A percentile compares a stretch with the other conserved stretches of the same genome.
These are phyloP conservation scores for Thalassiosira allenii DNA, from an alignment of 352 stramenopile genomes.

Conservation along the genomic window DNA sequence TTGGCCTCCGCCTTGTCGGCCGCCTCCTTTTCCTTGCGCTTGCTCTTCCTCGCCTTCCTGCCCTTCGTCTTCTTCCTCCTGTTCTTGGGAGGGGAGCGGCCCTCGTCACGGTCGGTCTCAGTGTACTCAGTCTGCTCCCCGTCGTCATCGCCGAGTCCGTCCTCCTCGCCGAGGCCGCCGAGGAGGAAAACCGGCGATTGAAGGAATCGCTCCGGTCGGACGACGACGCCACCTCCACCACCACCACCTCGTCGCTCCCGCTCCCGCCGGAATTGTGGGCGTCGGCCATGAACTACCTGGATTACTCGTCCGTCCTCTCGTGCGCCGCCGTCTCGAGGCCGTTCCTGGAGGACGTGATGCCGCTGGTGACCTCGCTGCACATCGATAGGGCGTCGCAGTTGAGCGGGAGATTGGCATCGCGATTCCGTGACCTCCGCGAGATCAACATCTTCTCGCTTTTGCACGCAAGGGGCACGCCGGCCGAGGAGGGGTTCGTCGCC, in stretches of 20 bases:
- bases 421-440: constrained; percentile 25
- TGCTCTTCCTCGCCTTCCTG: neutral
- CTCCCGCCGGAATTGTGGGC: constrained; percentile 24
- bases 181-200: no score
- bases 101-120: no score
- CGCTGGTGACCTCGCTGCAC: constrained; percentile 4
- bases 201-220: no score
- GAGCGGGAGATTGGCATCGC: neutral
- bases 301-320: constrained; percentile 1
- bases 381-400: constrained; percentile 13
- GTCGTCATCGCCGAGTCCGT: no score
- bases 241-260: neutral
- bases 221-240: no score
- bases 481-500: neutral
- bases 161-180: no score
- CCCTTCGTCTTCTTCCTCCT: neutral
- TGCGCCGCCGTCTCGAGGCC: constrained; percentile 1
- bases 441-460: constrained; percentile 28
- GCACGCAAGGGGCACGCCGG: neutral
- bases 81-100: no score
- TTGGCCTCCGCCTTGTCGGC: neutral
- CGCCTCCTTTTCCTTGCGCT: neutral
- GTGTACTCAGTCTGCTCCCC: no score
- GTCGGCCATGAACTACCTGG: neutral
- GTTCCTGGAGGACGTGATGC: neutral